These are phyloP conservation scores for Malus sylvestris DNA, from an alignment of 306 rosid species.

Conservation along the genomic window DNA sequence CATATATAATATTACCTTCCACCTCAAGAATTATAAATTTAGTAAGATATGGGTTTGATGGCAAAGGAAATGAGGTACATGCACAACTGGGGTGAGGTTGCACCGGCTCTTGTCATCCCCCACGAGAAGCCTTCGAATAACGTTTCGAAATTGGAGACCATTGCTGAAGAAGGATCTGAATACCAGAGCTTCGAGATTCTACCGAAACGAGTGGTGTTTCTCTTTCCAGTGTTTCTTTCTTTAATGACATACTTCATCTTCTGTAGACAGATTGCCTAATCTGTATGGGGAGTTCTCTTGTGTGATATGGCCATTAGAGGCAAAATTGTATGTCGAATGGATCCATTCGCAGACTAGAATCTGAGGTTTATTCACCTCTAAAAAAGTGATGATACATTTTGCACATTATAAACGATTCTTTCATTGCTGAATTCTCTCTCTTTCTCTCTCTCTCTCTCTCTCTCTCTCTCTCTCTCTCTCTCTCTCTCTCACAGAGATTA, in stretches of 20 bases:
- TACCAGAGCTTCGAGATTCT: neutral
- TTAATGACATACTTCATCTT: neutral
- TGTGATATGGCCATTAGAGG: neutral
- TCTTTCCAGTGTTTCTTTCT: slow-evolving; percentile 1
- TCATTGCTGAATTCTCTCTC: neutral
- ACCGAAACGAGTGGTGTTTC: slow-evolving; percentile 4
- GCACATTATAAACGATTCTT: neutral
- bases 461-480: neutral
- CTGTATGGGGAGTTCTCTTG: neutral
- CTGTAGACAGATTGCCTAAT: neutral
- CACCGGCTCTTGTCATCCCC: neutral
- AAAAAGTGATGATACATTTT: neutral
- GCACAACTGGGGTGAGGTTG: slow-evolving; percentile 6
- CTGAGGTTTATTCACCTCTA: neutral
- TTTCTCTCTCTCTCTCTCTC: neutral
- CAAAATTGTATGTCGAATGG: neutral
- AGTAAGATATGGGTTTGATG: slow-evolving; percentile 5
- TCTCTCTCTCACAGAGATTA: neutral
- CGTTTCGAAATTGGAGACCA: slow-evolving; percentile 14
- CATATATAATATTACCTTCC: neutral
- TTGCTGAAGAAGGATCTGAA: slow-evolving; percentile 5
- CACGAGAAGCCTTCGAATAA: slow-evolving; percentile 12
- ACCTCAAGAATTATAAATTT: neutral
- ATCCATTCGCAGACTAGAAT: neutral
- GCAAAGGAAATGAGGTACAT: slow-evolving; percentile 4